Evolutionary conservation across 441 rosid genomes (phyloP).

Genomic region (Raphanus hybrid): DNA sequence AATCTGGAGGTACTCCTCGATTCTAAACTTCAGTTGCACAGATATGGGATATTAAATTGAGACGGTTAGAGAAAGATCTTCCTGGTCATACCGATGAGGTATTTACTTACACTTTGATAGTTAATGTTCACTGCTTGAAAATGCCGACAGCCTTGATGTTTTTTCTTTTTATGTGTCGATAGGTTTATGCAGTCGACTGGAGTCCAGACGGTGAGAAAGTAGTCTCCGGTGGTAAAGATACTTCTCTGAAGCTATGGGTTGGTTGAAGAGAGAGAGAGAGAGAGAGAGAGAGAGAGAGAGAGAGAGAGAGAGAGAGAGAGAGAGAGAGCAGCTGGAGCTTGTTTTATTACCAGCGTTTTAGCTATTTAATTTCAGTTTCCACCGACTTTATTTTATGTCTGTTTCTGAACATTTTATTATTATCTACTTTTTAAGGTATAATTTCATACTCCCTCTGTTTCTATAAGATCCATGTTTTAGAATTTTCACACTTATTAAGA

Average conservation of each 20-base stretch:
- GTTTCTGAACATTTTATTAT: background rate
- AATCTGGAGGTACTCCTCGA: slow-evolving; percentile 8
- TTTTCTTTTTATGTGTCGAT: background rate
- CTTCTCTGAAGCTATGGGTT: slow-evolving; percentile 90
- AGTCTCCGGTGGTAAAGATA: slow-evolving; percentile 93
- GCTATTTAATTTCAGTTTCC: background rate
- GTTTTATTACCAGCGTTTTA: slow-evolving; percentile 2
- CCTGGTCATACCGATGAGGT: slow-evolving; percentile 99
- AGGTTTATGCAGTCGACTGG: slow-evolving; percentile 97
- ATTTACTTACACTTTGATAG: background rate
- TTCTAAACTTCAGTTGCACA: slow-evolving; percentile 31
- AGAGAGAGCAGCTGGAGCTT: slow-evolving; percentile 14
- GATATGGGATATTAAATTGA: slow-evolving; percentile 87
- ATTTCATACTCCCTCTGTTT: no score
- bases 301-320: no score
- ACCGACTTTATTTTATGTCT: background rate
- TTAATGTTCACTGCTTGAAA: background rate
- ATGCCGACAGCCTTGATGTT: background rate
- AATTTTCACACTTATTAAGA: no score
- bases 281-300: background rate
- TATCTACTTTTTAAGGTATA: no score
- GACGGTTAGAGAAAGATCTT: slow-evolving; percentile 84
- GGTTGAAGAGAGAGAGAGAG: slow-evolving; percentile 52
- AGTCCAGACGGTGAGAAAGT: slow-evolving; percentile 99
- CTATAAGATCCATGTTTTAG: no score